phyloP scores from a whole-genome alignment of 495 filamentous ascomycete genomes.

The Aspergillus nanangensis region DNA sequence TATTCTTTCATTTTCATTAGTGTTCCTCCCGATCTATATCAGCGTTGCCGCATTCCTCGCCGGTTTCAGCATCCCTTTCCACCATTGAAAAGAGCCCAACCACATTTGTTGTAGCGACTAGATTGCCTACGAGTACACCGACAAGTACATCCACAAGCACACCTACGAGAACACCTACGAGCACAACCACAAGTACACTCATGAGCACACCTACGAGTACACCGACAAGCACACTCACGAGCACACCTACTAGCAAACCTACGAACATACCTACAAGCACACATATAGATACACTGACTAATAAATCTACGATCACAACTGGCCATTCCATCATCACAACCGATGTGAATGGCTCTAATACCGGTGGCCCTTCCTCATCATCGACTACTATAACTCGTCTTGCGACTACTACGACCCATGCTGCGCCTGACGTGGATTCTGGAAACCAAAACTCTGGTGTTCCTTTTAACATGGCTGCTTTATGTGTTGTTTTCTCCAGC shows the following conservation, averaged over 20 bases:
- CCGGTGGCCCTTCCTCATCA: not conserved
- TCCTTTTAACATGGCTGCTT: slow-evolving; percentile 8
- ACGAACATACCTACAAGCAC: too few species aligned
- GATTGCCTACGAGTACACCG: not conserved
- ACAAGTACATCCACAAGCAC: not conserved
- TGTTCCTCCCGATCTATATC: slow-evolving; percentile 48
- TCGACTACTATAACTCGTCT: too few species aligned
- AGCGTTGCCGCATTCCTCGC: slow-evolving; percentile 38
- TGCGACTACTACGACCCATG: not conserved
- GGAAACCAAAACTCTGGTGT: slow-evolving; percentile 6
- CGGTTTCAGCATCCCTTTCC: slow-evolving; percentile 43
- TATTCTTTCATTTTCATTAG: too few species aligned
- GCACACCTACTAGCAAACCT: too few species aligned
- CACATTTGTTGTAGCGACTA: too few species aligned
- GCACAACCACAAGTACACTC: too few species aligned
- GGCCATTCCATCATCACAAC: not conserved
- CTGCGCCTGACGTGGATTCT: slow-evolving; percentile 16
- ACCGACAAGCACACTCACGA: too few species aligned
- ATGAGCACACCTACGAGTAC: too few species aligned
- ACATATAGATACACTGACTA: too few species aligned
- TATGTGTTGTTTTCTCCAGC: slow-evolving; percentile 18
- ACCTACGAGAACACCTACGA: too few species aligned
- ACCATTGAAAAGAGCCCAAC: slow-evolving; percentile 27
- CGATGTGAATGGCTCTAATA: not conserved
- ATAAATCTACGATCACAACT: too few species aligned